Conservation (phyloP, 2,329 filamentous ascomycete genomes). For the Claviceps humidiphila region DNA sequence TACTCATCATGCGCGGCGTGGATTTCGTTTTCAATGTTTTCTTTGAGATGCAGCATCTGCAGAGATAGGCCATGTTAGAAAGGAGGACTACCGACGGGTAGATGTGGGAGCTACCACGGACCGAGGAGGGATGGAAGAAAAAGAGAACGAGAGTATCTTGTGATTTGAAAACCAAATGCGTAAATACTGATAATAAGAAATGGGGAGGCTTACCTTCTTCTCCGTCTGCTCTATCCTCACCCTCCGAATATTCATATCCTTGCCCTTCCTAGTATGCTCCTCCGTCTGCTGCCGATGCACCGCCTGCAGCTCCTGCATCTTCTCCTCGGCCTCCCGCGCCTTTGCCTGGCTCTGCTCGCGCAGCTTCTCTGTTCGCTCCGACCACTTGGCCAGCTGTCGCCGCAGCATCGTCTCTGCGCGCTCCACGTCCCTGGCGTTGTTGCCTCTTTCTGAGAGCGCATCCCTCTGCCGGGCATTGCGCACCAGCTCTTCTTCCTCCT, state of each 20-base stretch:
- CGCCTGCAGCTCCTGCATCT: constrained; percentile 78
- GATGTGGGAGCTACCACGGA: too few relatives aligned
- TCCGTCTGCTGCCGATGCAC: constrained; percentile 71
- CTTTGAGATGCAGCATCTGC: constrained; percentile 93
- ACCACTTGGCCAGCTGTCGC: constrained; percentile 74
- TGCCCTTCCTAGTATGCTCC: constrained; percentile 73
- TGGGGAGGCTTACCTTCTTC: constrained; percentile 61
- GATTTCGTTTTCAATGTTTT: constrained; percentile 92
- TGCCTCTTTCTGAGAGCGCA: constrained; percentile 73
- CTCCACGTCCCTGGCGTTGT: constrained; percentile 85
- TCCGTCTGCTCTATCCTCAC: constrained; percentile 97
- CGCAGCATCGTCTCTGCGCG: constrained; percentile 72
- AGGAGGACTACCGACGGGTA: too few relatives aligned
- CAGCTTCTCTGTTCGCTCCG: constrained; percentile 73
- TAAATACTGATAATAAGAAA: background rate
- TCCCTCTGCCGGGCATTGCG: constrained; percentile 74
- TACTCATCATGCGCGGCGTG: constrained; percentile 87
- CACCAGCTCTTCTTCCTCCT: constrained; percentile 81
- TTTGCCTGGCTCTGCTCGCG: constrained; percentile 70
- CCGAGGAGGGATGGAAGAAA: background rate
- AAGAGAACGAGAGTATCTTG: background rate
- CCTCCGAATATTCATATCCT: constrained; percentile 81
- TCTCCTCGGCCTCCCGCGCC: constrained; percentile 65
- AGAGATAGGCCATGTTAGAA: background rate
- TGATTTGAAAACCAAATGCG: too few relatives aligned